Percentiles rank a stretch among this genome's conserved stretches.
Conservation (phyloP, 2,329 filamentous ascomycete species). For the Dothideomycetes sp. region DNA sequence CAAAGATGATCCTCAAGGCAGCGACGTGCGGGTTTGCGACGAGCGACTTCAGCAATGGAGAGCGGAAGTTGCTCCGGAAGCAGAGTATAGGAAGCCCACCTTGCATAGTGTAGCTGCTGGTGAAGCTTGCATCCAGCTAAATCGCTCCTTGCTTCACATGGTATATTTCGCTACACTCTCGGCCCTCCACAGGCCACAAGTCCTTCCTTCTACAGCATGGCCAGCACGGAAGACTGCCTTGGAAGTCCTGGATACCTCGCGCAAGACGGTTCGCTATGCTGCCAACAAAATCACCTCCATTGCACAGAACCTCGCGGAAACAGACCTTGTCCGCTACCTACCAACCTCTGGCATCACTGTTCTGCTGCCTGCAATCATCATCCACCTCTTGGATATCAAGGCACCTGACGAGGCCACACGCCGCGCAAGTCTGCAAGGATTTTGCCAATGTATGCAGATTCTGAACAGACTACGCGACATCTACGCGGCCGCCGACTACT, state of each 20-base stretch:
- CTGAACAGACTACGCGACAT: slow-evolving; percentile 79
- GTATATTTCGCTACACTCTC: slow-evolving; percentile 87
- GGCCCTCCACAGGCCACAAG: slow-evolving; percentile 82
- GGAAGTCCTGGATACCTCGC: slow-evolving; percentile 71
- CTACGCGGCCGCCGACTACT: slow-evolving; percentile 90
- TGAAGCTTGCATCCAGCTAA: slow-evolving; percentile 52
- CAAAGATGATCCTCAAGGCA: slow-evolving; percentile 70
- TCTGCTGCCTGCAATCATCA: slow-evolving; percentile 83
- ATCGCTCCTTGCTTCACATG: slow-evolving; percentile 84
- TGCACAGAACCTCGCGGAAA: slow-evolving; percentile 61
- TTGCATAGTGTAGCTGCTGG: slow-evolving; percentile 45
- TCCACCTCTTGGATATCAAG: slow-evolving; percentile 87
- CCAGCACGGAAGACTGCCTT: slow-evolving; percentile 36
- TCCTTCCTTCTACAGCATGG: slow-evolving; percentile 57
- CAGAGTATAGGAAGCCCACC: slow-evolving; percentile 52
- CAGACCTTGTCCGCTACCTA: slow-evolving; percentile 65
- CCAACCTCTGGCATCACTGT: slow-evolving; percentile 88
- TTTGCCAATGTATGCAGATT: slow-evolving; percentile 86
- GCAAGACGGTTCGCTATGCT: slow-evolving; percentile 70
- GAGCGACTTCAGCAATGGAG: slow-evolving; percentile 70
- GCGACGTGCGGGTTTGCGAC: slow-evolving; percentile 70
- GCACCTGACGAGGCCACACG: slow-evolving; percentile 62
- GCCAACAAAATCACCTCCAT: slow-evolving; percentile 79
- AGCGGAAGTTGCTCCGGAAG: slow-evolving; percentile 57
- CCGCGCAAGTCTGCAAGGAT: slow-evolving; percentile 64